These are phyloP conservation scores for Moricandia moricandioides DNA, from an alignment of 345 rosid genomes.

Conservation along the genomic window DNA sequence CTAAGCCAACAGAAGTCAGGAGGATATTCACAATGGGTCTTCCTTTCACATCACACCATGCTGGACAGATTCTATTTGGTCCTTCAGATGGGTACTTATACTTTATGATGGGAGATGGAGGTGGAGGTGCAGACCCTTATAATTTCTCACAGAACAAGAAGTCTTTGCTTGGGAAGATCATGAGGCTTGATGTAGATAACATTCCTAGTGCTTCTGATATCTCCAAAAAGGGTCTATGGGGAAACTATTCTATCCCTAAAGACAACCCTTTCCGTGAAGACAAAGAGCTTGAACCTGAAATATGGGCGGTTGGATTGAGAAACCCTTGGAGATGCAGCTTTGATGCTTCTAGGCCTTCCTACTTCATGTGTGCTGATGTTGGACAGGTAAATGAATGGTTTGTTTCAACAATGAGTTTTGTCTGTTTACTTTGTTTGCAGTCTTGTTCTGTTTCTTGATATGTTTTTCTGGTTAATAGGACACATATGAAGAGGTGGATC, in stretches of 20 bases:
- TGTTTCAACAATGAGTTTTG: not conserved
- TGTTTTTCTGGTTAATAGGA: slow-evolving; percentile 34
- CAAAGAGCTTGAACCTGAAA: slow-evolving; percentile 53
- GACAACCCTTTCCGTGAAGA: slow-evolving; percentile 64
- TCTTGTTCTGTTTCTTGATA: not conserved
- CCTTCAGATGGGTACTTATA: slow-evolving; percentile 80
- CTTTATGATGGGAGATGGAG: slow-evolving; percentile 96
- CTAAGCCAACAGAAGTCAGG: slow-evolving; percentile 36
- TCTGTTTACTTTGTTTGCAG: slow-evolving; percentile 9
- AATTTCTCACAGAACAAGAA: slow-evolving; percentile 90
- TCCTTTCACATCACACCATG: slow-evolving; percentile 78
- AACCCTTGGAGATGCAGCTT: slow-evolving; percentile 75
- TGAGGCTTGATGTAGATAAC: slow-evolving; percentile 85
- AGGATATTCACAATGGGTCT: slow-evolving; percentile 71
- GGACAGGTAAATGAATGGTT: slow-evolving; percentile 36
- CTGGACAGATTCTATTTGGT: slow-evolving; percentile 94
- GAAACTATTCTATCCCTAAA: slow-evolving; percentile 63
- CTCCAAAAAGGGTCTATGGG: slow-evolving; percentile 50
- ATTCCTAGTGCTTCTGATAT: slow-evolving; percentile 53
- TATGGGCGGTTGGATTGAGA: slow-evolving; percentile 60
- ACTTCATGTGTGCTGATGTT: slow-evolving; percentile 54
- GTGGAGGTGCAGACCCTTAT: slow-evolving; percentile 71
- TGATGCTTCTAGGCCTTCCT: slow-evolving; percentile 57
- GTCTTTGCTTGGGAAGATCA: slow-evolving; percentile 91
- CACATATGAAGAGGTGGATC: slow-evolving; percentile 55